phyloP scores from a whole-genome alignment of 805 yeast genomes.

The Barnettozyma botsteinii region DNA sequence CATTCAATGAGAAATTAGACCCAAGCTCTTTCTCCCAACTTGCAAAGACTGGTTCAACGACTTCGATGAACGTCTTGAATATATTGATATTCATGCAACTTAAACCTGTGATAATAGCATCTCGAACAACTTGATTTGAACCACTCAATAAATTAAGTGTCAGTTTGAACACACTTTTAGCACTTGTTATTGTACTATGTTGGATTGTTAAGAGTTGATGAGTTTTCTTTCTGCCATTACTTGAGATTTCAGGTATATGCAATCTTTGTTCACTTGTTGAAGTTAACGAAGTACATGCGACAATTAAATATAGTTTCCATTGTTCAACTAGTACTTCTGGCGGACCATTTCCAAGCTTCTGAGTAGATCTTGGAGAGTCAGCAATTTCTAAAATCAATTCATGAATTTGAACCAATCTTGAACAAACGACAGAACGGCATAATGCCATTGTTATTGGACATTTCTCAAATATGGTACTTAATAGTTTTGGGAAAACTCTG shows the following conservation, averaged over 20 bases:
- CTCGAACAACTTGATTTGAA: conserved; percentile 63
- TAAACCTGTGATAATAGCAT: conserved; percentile 84
- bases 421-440: conserved; percentile 86
- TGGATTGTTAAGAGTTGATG: conserved; percentile 77
- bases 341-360: conserved; percentile 33
- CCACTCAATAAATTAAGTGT: conserved; percentile 76
- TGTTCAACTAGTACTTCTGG: conserved; percentile 75
- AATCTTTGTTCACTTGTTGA: conserved; percentile 82
- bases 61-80: conserved; percentile 74
- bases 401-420: conserved; percentile 79
- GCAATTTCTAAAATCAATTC: conserved; percentile 58
- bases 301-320: conserved; percentile 84
- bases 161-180: conserved; percentile 82
- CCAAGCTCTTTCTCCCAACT: conserved; percentile 48
- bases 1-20: conserved; percentile 28
- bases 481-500: conserved; percentile 70
- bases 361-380: conserved; percentile 29
- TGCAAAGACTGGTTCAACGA: conserved; percentile 54
- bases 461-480: conserved; percentile 63
- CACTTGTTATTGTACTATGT: conserved; percentile 89
- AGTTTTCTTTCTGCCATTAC: conserved; percentile 70
- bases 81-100: conserved; percentile 89
- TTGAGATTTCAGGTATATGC: conserved; percentile 46
- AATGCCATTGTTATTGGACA: conserved; percentile 94
- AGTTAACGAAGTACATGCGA: conserved; percentile 88